Evolutionary conservation across 495 filamentous ascomycete species (phyloP), one percentile per base, ranked within the genome.

Genomic region (Penicillium canariense): DNA sequence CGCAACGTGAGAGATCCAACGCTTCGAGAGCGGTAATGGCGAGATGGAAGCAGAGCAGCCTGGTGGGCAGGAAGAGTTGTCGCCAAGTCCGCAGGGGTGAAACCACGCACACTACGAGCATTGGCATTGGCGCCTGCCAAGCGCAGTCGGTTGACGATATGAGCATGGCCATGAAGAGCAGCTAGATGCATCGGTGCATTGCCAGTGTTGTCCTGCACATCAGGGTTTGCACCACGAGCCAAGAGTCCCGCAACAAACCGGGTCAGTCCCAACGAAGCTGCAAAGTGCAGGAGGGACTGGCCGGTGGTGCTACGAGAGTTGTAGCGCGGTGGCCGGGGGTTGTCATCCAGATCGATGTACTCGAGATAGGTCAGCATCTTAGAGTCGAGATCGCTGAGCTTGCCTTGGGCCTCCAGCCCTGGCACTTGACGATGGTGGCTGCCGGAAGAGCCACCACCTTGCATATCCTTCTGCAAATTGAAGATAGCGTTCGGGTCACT

Each of bases 161-260:
- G 83, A 15, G 81, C 73, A 62, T 90, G 85, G 31, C 85, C 82
- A 68, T 85, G 84, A 58, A 96, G 76, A n/a, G 88, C 84, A 26
- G 91, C 91, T 59, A 92, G 77, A 62, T 94, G 90, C 77, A 96
- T 84, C 10, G 91, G 84, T 10, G 88, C 89, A 67, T 90, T 92
- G 25, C 91, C 91, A 46, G 84, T 87, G 52, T 84, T 87, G 66
- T 96, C 91, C 54, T 85, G 80, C 18, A 84, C 68, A 58, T 93
- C 84, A 1, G 87, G 83, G 56, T 85, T 86, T 7, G 89, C 90
- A n/a, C 89, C 89, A 58, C 88, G 84, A 12, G 86, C 87, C 14
- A 96, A 70, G 15, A 96, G 82, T 18, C 84, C 88, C n/a, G 88
- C 88, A 47, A 87, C 87, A 56, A 96, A 86, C 14, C 88, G 83